Base-by-base conservation (phyloP, 148 eudicot species). In the Amaranthus cruentus region DNA sequence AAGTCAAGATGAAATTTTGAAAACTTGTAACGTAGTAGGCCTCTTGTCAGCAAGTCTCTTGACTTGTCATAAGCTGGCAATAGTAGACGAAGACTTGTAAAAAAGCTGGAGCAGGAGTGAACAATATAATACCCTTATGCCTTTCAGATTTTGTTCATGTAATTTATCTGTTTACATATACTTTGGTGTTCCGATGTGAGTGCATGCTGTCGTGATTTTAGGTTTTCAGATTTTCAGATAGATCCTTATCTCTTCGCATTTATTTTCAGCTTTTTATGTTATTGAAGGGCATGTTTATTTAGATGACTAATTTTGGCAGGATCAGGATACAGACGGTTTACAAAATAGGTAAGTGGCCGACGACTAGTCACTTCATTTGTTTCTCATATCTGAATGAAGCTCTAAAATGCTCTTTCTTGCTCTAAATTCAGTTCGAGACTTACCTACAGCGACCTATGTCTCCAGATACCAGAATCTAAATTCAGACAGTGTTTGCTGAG, bases 381-480 rank as follows among this genome's bases (percentile, higher is more conserved):
- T 74, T 55, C 59, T 59, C 28, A 54, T 47, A 50, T 67, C 21
- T 50, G n/a, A 43, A 38, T 62, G 55, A 71, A 63, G 46, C 73
- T 82, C 60, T 86, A 72, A 81, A 75, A 68, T 79, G 47, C 58
- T 64, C 43, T 15, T 69, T 66, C 44, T 83, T 82, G 79, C 60
- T 75, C 77, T 75, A 73, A 62, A 58, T 70, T 76, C 81, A 82
- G 87, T 77, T 83, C 82, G 84, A 89, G 97, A 80, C 83, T 91
- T 73, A 94, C 98, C 15, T 94, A 94, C 89, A 88, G 96, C 78
- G 99, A 95, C 84, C 84, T 95, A 66, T 95, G 96, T 89, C 88
- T 75, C 75, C 89, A 73, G 76, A 83, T 95, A 84, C 97, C 97
- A 71, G 99, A 95, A 85, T 87, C 97, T 56, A 92, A 91, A 86